Conservation (phyloP, 768 basidiomycete genomes). For the Rhodosporidiobolus odoratus region DNA sequence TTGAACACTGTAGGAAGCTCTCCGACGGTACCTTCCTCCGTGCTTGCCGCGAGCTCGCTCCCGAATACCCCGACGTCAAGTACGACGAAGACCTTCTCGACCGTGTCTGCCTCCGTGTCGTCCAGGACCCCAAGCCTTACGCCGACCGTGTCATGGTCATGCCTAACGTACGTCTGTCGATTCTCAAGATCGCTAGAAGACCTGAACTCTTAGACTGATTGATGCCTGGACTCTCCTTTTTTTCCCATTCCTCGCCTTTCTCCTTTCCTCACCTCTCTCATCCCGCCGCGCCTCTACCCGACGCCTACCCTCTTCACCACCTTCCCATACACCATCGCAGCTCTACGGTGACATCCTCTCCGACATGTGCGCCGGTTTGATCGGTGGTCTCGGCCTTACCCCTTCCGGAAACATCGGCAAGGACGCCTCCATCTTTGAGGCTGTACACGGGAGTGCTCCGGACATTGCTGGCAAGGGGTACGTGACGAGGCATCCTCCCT, state of each 20-base stretch:
- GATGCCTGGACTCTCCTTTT: too few relatives aligned
- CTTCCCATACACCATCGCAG: background rate
- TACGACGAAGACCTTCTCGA: constrained; percentile 98
- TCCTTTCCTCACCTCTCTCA: background rate
- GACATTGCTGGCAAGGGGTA: constrained; percentile 78
- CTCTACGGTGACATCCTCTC: constrained; percentile 45
- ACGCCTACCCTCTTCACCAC: background rate
- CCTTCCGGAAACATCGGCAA: constrained; percentile 47
- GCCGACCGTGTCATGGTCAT: constrained; percentile 99
- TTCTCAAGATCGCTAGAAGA: background rate
- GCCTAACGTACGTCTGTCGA: constrained; percentile 66
- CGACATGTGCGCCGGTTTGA: constrained; percentile 97
- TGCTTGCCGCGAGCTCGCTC: constrained; percentile 91
- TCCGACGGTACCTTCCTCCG: constrained; percentile 99
- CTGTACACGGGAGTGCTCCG: constrained; percentile 98
- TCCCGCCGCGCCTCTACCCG: background rate
- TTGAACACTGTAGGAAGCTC: constrained; percentile 74
- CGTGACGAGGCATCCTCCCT: constrained; percentile 2
- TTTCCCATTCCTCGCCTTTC: background rate
- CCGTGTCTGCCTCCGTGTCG: constrained; percentile 89
- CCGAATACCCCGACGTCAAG: constrained; percentile 84
- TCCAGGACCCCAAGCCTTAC: constrained; percentile 87
- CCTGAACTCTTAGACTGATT: too few relatives aligned
- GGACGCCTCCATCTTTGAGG: constrained; percentile 99
- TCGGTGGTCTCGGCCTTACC: constrained; percentile 76